Conservation (phyloP, 331 rosid species). For the Rhamnella rubrinervis region DNA sequence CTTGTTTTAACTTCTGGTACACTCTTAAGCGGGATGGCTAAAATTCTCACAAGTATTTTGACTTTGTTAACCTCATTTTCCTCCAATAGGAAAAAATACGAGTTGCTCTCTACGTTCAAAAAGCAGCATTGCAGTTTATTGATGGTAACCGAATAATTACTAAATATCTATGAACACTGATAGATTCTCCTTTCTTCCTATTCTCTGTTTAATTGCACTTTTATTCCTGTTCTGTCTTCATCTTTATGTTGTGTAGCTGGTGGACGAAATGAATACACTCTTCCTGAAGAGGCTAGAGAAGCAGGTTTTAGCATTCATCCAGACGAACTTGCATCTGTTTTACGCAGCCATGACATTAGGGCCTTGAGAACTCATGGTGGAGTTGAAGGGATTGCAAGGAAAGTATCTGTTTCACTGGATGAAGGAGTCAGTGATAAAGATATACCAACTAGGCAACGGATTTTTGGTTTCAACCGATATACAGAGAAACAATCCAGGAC, state of each 20-base stretch:
- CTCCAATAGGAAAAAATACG: conserved; percentile 75
- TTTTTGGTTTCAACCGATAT: conserved; percentile 74
- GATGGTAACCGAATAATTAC: conserved; percentile 54
- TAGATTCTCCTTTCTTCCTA: conserved; percentile 1
- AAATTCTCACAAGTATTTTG: conserved; percentile 12
- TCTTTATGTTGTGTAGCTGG: conserved; percentile 58
- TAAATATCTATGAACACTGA: conserved; percentile 9
- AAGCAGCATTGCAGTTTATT: conserved; percentile 85
- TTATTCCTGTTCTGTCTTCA: conserved; percentile 17
- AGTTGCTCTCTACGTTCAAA: conserved; percentile 77
- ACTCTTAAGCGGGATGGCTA: not conserved
- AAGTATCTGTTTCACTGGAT: conserved; percentile 44
- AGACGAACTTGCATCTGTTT: conserved; percentile 80
- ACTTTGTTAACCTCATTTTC: conserved; percentile 24
- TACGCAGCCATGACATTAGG: conserved; percentile 56
- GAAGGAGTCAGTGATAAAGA: conserved; percentile 56
- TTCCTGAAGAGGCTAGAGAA: conserved; percentile 59
- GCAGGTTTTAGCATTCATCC: conserved; percentile 85
- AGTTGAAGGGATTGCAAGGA: conserved; percentile 48
- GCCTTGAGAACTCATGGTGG: conserved; percentile 51
- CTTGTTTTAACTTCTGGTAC: not conserved
- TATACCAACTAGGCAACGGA: conserved; percentile 53
- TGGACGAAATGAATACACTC: conserved; percentile 44
- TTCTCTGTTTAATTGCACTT: conserved; percentile 18
- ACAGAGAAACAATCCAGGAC: conserved; percentile 66